Conservation (phyloP, 768 basidiomycete species). For the Trametes cubensis region DNA sequence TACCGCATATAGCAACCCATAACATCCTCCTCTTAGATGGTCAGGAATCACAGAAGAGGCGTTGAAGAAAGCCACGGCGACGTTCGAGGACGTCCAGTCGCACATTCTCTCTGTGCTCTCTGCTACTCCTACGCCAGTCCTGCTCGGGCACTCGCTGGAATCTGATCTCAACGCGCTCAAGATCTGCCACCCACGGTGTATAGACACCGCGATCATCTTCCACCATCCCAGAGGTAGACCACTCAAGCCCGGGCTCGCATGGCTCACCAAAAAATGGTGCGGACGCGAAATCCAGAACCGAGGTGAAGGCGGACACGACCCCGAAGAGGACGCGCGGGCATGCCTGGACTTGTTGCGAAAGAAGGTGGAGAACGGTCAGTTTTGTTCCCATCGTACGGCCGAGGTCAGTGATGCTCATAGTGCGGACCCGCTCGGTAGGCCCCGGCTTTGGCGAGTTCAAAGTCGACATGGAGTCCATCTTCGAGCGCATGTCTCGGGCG, state of each 20-base stretch:
- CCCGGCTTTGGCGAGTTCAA: constrained; percentile 86
- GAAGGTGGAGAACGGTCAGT: constrained; percentile 73
- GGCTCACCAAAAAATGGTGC: constrained; percentile 95
- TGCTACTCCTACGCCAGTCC: constrained; percentile 64
- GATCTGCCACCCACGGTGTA: constrained; percentile 81
- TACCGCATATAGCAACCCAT: background rate
- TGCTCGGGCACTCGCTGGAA: constrained; percentile 95
- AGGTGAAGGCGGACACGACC: constrained; percentile 88
- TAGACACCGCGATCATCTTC: constrained; percentile 89
- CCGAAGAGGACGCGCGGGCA: constrained; percentile 91
- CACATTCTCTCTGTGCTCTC: constrained; percentile 67
- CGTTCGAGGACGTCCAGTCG: constrained; percentile 76
- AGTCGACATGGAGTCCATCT: constrained; percentile 83
- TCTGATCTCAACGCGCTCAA: constrained; percentile 90
- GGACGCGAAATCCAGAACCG: constrained; percentile 84
- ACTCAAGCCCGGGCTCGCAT: constrained; percentile 93
- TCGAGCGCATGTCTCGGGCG: constrained; percentile 77
- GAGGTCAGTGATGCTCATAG: background rate
- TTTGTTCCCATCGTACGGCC: background rate
- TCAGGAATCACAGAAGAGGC: constrained; percentile 88
- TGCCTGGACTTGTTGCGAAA: constrained; percentile 82
- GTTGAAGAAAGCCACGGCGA: constrained; percentile 71
- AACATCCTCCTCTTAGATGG: constrained; percentile 55
- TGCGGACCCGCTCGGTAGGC: constrained; percentile 36
- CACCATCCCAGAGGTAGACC: constrained; percentile 94